A percentile compares a stretch with the other conserved stretches of the same genome.
phyloP scores from a whole-genome alignment of 805 yeast genomes.

The Hanseniaspora mollemarum region DNA sequence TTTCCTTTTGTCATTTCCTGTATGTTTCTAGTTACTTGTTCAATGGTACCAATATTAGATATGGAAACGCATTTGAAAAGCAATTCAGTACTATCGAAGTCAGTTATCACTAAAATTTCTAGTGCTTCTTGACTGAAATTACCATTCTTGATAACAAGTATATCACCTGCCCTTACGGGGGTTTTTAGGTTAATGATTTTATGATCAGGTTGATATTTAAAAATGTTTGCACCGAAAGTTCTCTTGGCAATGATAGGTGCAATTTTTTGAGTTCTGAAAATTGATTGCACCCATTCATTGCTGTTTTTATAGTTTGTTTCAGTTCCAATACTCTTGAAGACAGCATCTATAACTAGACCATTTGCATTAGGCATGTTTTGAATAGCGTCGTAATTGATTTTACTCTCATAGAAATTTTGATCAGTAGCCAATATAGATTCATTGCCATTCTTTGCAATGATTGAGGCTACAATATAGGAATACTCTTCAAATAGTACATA shows the following conservation, averaged over 20 bases:
- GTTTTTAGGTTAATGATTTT: slow-evolving; percentile 36
- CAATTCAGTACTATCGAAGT: slow-evolving; percentile 61
- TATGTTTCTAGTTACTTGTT: slow-evolving; percentile 51
- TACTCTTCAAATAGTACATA: slow-evolving; percentile 64
- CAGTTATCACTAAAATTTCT: slow-evolving; percentile 50
- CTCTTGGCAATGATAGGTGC: slow-evolving; percentile 52
- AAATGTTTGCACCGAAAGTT: slow-evolving; percentile 47
- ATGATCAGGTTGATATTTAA: slow-evolving; percentile 47
- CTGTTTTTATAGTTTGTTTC: neutral
- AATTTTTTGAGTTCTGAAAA: neutral
- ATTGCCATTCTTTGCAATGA: slow-evolving; percentile 38
- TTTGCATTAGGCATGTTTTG: neutral
- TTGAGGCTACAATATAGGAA: slow-evolving; percentile 50
- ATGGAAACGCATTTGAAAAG: slow-evolving; percentile 57
- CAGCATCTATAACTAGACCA: neutral
- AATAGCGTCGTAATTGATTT: neutral
- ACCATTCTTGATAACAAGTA: slow-evolving; percentile 64
- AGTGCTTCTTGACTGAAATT: slow-evolving; percentile 50
- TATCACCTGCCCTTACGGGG: slow-evolving; percentile 72
- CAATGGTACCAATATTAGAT: slow-evolving; percentile 40
- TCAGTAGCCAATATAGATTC: slow-evolving; percentile 19
- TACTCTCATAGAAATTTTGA: slow-evolving; percentile 19
- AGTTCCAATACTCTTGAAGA: slow-evolving; percentile 1
- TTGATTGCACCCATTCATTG: neutral
- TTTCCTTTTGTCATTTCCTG: slow-evolving; percentile 69